These are phyloP conservation scores for Colletotrichum paranaense DNA, from an alignment of 2,329 filamentous ascomycete species.

Conservation along the genomic window DNA sequence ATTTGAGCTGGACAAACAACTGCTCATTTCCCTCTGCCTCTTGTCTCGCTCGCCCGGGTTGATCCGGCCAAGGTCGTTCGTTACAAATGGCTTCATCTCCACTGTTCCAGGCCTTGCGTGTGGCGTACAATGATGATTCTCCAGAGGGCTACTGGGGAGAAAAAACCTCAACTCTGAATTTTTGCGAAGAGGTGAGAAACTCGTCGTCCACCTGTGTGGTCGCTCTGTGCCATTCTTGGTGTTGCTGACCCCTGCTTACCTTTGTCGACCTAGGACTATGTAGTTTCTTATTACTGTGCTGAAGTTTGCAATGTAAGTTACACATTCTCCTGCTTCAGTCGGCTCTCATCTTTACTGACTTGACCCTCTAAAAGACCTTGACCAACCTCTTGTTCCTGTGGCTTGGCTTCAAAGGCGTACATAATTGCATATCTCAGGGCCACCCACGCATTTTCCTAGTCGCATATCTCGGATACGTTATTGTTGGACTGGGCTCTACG, in stretches of 20 bases:
- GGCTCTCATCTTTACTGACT: neutral
- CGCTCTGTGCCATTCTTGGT: no score
- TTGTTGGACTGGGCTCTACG: constrained; percentile 66
- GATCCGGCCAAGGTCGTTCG: neutral
- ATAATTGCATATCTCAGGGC: constrained; percentile 76
- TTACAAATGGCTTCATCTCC: constrained; percentile 16
- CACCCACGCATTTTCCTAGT: constrained; percentile 83
- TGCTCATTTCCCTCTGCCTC: neutral
- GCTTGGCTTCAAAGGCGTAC: constrained; percentile 80
- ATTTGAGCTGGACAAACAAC: neutral
- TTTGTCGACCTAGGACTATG: constrained; percentile 60
- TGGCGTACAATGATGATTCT: constrained; percentile 31
- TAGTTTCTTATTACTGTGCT: constrained; percentile 79
- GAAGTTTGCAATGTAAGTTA: constrained; percentile 74
- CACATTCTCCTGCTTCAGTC: neutral
- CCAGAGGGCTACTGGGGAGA: constrained; percentile 72
- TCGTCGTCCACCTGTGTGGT: constrained; percentile 21
- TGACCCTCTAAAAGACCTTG: constrained; percentile 65
- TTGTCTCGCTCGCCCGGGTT: neutral
- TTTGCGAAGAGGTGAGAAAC: constrained; percentile 80
- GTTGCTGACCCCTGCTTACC: constrained; percentile 28
- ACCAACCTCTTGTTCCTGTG: constrained; percentile 87
- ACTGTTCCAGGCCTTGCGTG: constrained; percentile 23
- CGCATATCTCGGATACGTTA: constrained; percentile 63
- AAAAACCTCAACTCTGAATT: constrained; percentile 79